Evolutionary conservation across 2,329 filamentous ascomycete genomes (phyloP), one percentile per base, ranked within the genome.

Genomic region (Massarina eburnea): DNA sequence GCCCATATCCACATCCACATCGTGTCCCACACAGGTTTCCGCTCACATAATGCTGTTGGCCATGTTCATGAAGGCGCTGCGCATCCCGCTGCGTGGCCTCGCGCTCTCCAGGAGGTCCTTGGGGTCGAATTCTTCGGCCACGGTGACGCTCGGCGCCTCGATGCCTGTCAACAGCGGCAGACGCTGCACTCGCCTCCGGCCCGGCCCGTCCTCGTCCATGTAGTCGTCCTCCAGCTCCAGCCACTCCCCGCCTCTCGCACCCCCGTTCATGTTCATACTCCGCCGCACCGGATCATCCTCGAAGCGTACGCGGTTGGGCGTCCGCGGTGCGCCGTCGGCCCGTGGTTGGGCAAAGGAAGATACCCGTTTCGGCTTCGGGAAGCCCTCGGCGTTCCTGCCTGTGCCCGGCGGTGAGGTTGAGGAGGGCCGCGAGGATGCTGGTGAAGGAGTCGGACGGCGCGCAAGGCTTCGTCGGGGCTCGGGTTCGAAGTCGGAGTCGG

Each of bases 61-160:
- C 94, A 99, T 99, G 73, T 99, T 99, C 91, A 97, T 96, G 59
- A 99, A 97, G 3, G 94, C 92, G 67, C 87, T 89, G 51, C 81
- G 79, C 73, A 97, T 80, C 4, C 88, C 87, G 46, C 89, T 95
- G 73, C 92, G 92, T 37, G 92, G 91, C 45, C 91, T 80, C 17
- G 81, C 78, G 52, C 71, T 77, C 56, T 84, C 81, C 45, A 85
- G 66, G 48, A 82, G 72, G 41, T 84, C 80, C 56, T 83, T 80
- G 0, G 80, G 76, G 44, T 81, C 78, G 47, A 80, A 72, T 44
- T 82, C 78, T 20, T 76, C 75, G 71, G 78, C 89, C 38, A 95
- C 73, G 9, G 89, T 84, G 37, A 88, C 80, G 50, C 86, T 88
- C 1, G 91, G 91, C 1, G 89, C 89, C 70, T 94, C 88, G 52